These are phyloP conservation scores for Haplographium delicatum DNA, from an alignment of 495 filamentous ascomycete genomes.

Conservation along the genomic window DNA sequence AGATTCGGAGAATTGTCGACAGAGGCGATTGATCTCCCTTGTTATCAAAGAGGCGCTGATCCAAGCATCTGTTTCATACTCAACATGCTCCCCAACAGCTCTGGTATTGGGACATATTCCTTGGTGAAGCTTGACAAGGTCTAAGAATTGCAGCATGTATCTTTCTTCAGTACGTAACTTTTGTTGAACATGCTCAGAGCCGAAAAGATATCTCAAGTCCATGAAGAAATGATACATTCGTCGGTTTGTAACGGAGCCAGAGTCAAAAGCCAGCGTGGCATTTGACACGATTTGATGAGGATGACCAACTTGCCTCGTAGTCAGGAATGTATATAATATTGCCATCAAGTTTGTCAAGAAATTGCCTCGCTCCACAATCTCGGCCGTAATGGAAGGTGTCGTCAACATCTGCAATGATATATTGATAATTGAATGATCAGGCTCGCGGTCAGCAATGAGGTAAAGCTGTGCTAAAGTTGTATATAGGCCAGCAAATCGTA, in stretches of 20 bases:
- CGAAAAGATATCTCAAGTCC: slow-evolving; percentile 84
- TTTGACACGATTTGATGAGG: slow-evolving; percentile 79
- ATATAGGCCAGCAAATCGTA: slow-evolving; percentile 90
- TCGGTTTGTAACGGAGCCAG: slow-evolving; percentile 86
- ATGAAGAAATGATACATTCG: slow-evolving; percentile 96
- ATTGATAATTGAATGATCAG: slow-evolving; percentile 97
- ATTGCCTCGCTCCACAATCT: slow-evolving; percentile 92
- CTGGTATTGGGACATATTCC: slow-evolving; percentile 93
- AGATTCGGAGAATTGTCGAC: slow-evolving; percentile 79
- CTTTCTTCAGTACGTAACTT: slow-evolving; percentile 74
- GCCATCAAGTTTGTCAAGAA: slow-evolving; percentile 92
- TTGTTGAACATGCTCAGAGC: slow-evolving; percentile 79
- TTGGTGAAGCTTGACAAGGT: slow-evolving; percentile 91
- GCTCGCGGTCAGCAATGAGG: slow-evolving; percentile 91
- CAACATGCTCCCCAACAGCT: slow-evolving; percentile 90
- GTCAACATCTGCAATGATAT: slow-evolving; percentile 94
- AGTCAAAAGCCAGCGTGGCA: slow-evolving; percentile 85
- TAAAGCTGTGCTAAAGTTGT: slow-evolving; percentile 91
- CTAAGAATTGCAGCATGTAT: slow-evolving; percentile 90
- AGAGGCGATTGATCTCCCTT: slow-evolving; percentile 87
- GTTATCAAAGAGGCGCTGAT: slow-evolving; percentile 93
- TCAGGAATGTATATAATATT: slow-evolving; percentile 95
- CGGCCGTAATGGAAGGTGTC: slow-evolving; percentile 89
- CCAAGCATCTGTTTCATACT: slow-evolving; percentile 98
- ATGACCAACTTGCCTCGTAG: slow-evolving; percentile 89